Evolutionary conservation across 345 rosid species (phyloP).

Genomic region (Citrus reticulata): DNA sequence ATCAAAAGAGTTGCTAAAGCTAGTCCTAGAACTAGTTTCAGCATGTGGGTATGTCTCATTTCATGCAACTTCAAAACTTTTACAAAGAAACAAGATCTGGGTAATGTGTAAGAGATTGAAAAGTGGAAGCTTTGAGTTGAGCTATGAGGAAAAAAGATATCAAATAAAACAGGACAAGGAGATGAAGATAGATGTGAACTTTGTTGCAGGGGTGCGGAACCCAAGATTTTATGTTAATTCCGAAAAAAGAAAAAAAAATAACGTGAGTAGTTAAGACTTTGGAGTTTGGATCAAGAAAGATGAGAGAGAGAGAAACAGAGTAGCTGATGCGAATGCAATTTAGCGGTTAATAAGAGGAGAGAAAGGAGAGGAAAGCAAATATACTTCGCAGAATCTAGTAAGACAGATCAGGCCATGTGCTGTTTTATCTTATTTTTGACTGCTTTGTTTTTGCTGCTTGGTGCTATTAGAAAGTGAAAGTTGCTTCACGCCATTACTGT

Average conservation of each 20-base stretch:
- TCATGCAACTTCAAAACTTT: slow-evolving; percentile 9
- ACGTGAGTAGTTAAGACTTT: neutral
- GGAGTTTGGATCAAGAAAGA: neutral
- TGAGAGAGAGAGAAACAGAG: neutral
- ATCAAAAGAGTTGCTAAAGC: slow-evolving; percentile 37
- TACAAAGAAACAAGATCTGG: slow-evolving; percentile 25
- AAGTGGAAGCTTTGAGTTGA: neutral
- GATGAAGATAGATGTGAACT: slow-evolving; percentile 30
- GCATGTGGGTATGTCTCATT: slow-evolving; percentile 47
- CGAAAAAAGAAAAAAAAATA: neutral
- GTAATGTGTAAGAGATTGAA: neutral
- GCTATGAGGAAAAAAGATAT: neutral
- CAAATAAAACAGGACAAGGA: slow-evolving; percentile 14
- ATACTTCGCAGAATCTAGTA: neutral
- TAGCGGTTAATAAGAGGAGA: neutral
- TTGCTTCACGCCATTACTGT: neutral
- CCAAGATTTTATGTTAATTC: slow-evolving; percentile 11
- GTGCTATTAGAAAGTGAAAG: neutral
- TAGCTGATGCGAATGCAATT: neutral
- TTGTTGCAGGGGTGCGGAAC: slow-evolving; percentile 29
- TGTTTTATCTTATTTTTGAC: neutral
- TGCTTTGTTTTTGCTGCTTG: neutral
- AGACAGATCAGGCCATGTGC: slow-evolving; percentile 25
- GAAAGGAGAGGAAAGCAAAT: neutral
- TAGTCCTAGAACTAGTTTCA: slow-evolving; percentile 46